Conservation (phyloP, 352 stramenopile genomes). For the Plasmopara muralis region DNA sequence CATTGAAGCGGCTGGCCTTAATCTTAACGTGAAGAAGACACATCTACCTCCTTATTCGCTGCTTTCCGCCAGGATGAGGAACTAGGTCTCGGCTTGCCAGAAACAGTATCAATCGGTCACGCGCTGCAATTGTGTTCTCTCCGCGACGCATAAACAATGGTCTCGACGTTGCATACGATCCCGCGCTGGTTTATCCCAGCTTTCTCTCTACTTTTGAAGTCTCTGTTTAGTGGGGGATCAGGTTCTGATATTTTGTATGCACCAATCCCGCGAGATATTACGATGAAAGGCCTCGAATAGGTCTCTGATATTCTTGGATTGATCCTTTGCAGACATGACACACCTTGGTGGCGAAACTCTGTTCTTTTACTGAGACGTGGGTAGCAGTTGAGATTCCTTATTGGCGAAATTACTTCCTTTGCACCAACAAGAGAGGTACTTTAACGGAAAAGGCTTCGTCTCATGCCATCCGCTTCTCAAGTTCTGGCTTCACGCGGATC, state of each 20-base stretch:
- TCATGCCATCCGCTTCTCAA: not conserved
- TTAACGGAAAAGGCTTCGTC: not conserved
- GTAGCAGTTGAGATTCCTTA: not conserved
- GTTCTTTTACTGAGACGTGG: too few species aligned
- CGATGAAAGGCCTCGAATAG: too few species aligned
- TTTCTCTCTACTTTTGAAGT: not conserved
- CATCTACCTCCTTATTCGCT: too few species aligned
- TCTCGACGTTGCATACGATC: not conserved
- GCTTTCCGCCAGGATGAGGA: not conserved
- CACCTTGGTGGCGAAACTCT: too few species aligned
- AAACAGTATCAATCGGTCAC: not conserved
- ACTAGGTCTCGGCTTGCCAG: not conserved
- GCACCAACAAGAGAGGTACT: not conserved
- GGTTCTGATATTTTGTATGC: too few species aligned
- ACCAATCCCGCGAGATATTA: too few species aligned
- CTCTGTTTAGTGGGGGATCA: too few species aligned
- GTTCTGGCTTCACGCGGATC: not conserved
- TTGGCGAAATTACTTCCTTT: not conserved
- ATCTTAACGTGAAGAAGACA: not conserved
- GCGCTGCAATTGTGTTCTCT: not conserved
- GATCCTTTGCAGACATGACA: too few species aligned
- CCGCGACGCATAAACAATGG: not conserved
- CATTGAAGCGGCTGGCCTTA: not conserved
- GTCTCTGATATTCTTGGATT: too few species aligned
- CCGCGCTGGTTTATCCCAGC: not conserved